Base-by-base conservation (phyloP, 2,329 filamentous ascomycete genomes). In the Alternaria viburni region DNA sequence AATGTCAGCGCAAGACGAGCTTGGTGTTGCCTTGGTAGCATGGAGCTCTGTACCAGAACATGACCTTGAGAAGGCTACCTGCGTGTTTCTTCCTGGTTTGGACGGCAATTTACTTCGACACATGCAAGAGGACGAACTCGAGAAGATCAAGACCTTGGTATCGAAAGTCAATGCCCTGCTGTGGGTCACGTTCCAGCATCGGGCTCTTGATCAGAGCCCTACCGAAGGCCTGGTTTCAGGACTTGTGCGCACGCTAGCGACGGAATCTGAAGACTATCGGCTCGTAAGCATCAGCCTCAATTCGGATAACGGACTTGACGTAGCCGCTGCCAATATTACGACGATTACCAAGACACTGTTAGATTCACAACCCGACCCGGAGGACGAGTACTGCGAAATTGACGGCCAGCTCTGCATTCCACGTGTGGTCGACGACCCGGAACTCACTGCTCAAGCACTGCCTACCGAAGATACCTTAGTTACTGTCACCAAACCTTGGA, bases 401-500 rank as follows among this genome's bases (percentile, higher is more conserved):
- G 44, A 64, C 13, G 60, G 60, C 8, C 11, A 52, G 3, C 23
- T 69, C 5, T 54, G 45, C 10, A 67, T 52, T 21, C 58, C 59
- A 4, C 61, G 66, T 6, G 64, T 69, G 7, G 23, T 69, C 13
- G 54, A 65, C 12, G 65, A 69, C 36, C 28, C 6, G 4, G 17
- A 49, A 5, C 46, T 67, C 17, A 26, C 41, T 21, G 41, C 45
- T 11, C 44, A 62, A 28, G 46, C 59, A n/a, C 52, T 56, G 5
- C 41, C 54, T 15, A 15, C 25, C 7, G 32, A 64, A 15, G 23
- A 61, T 11, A 13, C 45, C 5, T 7, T 12, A 6, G n/a, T 25
- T 5, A 50, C n/a, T 8, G 19, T 83, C 1, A 49, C 49, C 21
- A 60, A 57, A 21, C 52, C 51, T 4, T 68, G 66, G 66, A 62